Conservation (phyloP, 345 rosid species). For the Zanthoxylum bungeanum region DNA sequence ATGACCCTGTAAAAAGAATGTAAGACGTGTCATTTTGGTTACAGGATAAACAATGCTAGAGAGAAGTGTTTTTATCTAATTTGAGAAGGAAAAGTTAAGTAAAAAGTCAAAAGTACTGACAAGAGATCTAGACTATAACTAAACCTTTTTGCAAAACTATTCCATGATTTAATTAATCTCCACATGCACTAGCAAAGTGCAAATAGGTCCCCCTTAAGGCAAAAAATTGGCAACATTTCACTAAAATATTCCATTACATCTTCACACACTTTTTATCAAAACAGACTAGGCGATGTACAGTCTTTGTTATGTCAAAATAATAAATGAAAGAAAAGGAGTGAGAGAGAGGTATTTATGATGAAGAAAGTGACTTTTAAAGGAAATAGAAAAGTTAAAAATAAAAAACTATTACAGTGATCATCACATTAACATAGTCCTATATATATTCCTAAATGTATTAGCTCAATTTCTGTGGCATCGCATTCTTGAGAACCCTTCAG, state of each 20-base stretch:
- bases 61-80: not conserved
- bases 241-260: not conserved
- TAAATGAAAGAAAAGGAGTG: not conserved
- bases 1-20: slow-evolving; percentile 52
- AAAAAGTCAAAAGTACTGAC: not conserved
- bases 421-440: slow-evolving; percentile 1
- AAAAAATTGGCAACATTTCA: not conserved
- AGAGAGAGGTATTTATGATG: not conserved
- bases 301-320: not conserved
- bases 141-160: not conserved
- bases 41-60: not conserved
- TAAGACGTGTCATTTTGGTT: not conserved
- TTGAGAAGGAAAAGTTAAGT: not conserved
- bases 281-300: not conserved
- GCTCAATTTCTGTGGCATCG: not conserved
- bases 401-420: not conserved
- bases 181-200: not conserved
- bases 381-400: no score
- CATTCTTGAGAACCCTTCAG: not conserved
- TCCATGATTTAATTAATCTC: not conserved
- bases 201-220: not conserved
- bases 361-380: not conserved
- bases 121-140: not conserved
- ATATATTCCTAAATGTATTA: not conserved
- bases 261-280: not conserved